Evolutionary conservation across 306 rosid genomes (phyloP).

Genomic region (Hippophae rhamnoides): DNA sequence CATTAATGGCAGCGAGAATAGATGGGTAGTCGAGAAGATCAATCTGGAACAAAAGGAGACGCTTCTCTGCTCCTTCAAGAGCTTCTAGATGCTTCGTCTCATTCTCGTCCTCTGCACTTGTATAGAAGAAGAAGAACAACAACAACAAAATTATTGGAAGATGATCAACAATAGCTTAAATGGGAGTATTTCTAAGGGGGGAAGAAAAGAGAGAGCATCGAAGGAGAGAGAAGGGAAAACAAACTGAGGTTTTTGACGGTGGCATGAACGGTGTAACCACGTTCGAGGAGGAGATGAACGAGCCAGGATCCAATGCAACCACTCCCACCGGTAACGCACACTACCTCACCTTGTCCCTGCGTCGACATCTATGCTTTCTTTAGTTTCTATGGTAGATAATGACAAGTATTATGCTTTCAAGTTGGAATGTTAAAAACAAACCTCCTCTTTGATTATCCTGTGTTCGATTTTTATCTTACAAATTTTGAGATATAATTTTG

Average conservation of each 20-base stretch:
- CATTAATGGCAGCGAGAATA: constrained; percentile 42
- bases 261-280: constrained; percentile 80
- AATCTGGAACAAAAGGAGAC: constrained; percentile 72
- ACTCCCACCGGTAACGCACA: constrained; percentile 87
- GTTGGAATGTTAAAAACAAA: too few species aligned
- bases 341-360: constrained; percentile 32
- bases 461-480: too few species aligned
- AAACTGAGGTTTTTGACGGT: constrained; percentile 67
- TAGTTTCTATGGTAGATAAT: too few species aligned
- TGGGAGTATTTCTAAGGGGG: background rate
- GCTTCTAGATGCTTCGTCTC: constrained; percentile 75
- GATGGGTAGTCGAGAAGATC: constrained; percentile 63
- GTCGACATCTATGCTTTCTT: constrained; percentile 7
- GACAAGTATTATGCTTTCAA: too few species aligned
- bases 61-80: constrained; percentile 42
- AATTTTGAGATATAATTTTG: too few species aligned
- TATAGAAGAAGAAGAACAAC: background rate
- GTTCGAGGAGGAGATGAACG: constrained; percentile 63
- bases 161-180: background rate
- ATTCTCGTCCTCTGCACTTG: constrained; percentile 41
- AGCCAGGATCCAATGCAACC: constrained; percentile 87
- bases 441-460: too few species aligned
- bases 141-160: background rate
- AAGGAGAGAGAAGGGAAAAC: background rate
- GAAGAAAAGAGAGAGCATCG: too few species aligned